phyloP scores from a whole-genome alignment of 2,329 filamentous ascomycete genomes.

The Penicillium sp. region DNA sequence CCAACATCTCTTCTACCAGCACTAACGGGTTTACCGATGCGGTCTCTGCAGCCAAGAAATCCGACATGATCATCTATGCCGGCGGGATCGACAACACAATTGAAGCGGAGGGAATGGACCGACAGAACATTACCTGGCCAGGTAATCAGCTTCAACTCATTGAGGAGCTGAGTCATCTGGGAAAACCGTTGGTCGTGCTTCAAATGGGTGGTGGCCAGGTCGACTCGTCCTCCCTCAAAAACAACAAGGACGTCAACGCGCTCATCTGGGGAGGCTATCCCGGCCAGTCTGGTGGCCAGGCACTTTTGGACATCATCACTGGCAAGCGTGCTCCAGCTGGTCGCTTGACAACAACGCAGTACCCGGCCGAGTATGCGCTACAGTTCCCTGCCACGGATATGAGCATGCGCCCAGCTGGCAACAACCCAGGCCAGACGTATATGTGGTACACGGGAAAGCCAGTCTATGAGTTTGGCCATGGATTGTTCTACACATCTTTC shows the following conservation, averaged over 20 bases:
- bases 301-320: conserved; percentile 45
- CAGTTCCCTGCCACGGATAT: conserved; percentile 45
- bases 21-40: conserved; percentile 37
- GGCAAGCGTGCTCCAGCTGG: conserved; percentile 46
- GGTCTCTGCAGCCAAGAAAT: conserved; percentile 35
- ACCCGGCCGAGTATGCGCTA: conserved; percentile 45
- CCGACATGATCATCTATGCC: conserved; percentile 43
- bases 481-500: conserved; percentile 49
- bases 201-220: conserved; percentile 50
- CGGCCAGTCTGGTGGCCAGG: conserved; percentile 46
- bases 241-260: conserved; percentile 43
- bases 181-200: conserved; percentile 45
- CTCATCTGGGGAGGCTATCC: conserved; percentile 50
- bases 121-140: conserved; percentile 46
- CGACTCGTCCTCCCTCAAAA: conserved; percentile 42
- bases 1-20: conserved; percentile 31
- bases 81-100: conserved; percentile 47
- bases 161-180: conserved; percentile 35
- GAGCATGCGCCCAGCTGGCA: conserved; percentile 40
- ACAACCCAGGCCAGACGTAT: conserved; percentile 48
- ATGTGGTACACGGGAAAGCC: conserved; percentile 46
- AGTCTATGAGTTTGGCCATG: conserved; percentile 47
- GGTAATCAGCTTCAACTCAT: conserved; percentile 46
- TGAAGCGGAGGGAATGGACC: conserved; percentile 45
- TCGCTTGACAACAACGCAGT: conserved; percentile 43